phyloP scores from a whole-genome alignment of 805 yeast species.

The Cyberlindnera meyerae region DNA sequence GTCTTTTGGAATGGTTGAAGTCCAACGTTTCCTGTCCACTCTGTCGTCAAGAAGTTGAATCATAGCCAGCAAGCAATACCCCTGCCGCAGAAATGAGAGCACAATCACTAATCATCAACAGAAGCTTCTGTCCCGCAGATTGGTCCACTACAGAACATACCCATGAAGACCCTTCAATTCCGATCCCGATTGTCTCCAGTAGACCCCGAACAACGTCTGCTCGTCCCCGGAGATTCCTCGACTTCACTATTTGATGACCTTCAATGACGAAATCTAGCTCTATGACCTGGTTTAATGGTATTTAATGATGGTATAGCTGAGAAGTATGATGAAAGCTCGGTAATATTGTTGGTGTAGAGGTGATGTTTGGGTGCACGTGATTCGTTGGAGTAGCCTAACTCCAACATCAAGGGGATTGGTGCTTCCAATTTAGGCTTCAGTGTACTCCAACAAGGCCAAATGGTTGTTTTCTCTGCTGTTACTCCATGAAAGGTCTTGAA shows the following conservation, averaged over 20 bases:
- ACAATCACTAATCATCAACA: constrained; percentile 13
- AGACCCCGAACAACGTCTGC: background rate
- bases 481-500: no score
- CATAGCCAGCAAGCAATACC: constrained; percentile 7
- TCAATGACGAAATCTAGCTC: no score
- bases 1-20: constrained; percentile 78
- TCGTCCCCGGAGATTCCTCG: constrained; percentile 7
- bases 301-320: no score
- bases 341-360: no score
- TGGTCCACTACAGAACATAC: constrained; percentile 15
- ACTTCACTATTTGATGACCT: background rate
- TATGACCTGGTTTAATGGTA: no score
- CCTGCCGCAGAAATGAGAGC: constrained; percentile 7
- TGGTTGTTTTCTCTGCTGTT: no score
- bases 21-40: constrained; percentile 64
- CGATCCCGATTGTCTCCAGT: constrained; percentile 13
- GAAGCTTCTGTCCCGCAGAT: constrained; percentile 17
- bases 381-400: no score
- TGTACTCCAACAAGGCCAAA: no score
- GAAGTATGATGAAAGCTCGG: no score
- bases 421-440: no score
- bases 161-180: constrained; percentile 18
- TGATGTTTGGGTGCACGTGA: no score
- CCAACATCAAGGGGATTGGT: no score
- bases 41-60: constrained; percentile 39